Conservation (phyloP, 2,329 filamentous ascomycete genomes). For the Venturia effusa region DNA sequence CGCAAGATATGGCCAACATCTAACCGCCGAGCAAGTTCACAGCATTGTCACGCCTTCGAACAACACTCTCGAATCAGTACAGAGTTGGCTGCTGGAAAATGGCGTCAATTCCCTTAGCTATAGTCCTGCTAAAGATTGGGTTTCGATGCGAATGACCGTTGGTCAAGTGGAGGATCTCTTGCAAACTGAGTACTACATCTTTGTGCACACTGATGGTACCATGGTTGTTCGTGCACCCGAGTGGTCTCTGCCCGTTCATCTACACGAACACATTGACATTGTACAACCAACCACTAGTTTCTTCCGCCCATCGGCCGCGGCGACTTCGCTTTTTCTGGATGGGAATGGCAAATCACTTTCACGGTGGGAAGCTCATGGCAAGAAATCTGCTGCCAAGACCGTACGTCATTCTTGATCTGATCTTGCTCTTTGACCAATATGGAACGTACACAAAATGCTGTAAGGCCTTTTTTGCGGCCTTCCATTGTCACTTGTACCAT, state of each 20-base stretch:
- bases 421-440: background rate
- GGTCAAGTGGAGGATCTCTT: constrained; percentile 41
- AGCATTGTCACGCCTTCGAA: constrained; percentile 43
- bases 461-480: background rate
- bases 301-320: constrained; percentile 29
- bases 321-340: constrained; percentile 18
- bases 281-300: constrained; percentile 53
- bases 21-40: constrained; percentile 50
- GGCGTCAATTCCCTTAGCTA: constrained; percentile 35
- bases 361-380: background rate
- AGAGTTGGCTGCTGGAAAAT: constrained; percentile 48
- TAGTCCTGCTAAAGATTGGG: constrained; percentile 47
- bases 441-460: background rate
- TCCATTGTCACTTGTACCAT: background rate
- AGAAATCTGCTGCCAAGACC: background rate
- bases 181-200: constrained; percentile 38
- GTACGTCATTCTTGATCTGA: background rate
- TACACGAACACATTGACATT: constrained; percentile 48
- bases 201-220: constrained; percentile 45
- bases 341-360: background rate
- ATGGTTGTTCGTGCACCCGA: constrained; percentile 40
- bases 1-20: constrained; percentile 48
- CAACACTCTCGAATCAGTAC: constrained; percentile 41
- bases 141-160: constrained; percentile 43
- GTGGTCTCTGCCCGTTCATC: constrained; percentile 48